phyloP scores from a whole-genome alignment of 176 grass and related monocot species.

The Otatea glauca region DNA sequence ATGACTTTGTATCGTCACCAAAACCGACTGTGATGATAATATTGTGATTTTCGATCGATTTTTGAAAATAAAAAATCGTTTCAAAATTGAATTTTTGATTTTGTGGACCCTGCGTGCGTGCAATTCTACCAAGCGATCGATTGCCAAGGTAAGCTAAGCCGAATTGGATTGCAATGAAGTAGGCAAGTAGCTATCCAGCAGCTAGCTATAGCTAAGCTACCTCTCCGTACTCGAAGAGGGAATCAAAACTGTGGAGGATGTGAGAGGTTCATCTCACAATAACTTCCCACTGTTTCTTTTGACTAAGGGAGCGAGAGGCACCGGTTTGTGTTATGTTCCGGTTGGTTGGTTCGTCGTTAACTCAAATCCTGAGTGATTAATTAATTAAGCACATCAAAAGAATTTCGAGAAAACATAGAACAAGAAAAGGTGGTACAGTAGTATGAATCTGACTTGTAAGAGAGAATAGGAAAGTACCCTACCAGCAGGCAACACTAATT shows the following conservation, averaged over 20 bases:
- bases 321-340: background rate
- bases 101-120: too few species aligned
- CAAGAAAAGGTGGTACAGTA: background rate
- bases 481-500: background rate
- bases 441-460: background rate
- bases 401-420: background rate
- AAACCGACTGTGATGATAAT: too few species aligned
- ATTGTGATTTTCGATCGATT: too few species aligned
- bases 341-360: background rate
- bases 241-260: conserved; percentile 9
- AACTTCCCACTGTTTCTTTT: background rate
- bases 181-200: background rate
- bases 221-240: background rate
- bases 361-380: background rate
- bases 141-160: background rate
- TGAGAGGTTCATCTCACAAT: conserved; percentile 4
- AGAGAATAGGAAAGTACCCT: background rate
- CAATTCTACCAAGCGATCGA: background rate
- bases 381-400: background rate
- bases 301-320: background rate
- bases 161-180: background rate
- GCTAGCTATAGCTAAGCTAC: too few species aligned
- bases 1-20: too few species aligned
- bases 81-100: too few species aligned
- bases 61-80: too few species aligned